Evolutionary conservation across 129 eudicot species (phyloP).

Genomic region (Lactuca sativa): DNA sequence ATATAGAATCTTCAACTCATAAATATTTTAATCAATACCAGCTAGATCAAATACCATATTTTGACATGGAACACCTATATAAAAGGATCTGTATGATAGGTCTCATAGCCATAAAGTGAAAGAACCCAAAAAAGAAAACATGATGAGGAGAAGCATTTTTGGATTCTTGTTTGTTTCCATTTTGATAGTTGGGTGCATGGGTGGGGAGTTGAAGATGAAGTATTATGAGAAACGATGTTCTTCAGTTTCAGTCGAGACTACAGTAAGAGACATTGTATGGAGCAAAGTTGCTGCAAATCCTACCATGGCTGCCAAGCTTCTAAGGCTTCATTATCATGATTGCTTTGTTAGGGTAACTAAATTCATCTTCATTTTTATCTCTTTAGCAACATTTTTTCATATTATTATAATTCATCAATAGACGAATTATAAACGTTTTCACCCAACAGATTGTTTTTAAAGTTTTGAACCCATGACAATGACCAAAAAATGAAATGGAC

Average conservation of each 20-base stretch:
- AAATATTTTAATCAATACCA: neutral
- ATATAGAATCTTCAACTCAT: neutral
- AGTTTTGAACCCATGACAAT: no score
- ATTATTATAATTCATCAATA: no score
- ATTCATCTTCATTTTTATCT: neutral
- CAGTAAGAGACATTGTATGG: slow-evolving; percentile 43
- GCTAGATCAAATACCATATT: neutral
- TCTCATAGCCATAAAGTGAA: slow-evolving; percentile 5
- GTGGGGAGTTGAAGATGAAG: slow-evolving; percentile 31
- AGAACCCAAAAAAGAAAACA: slow-evolving; percentile 15
- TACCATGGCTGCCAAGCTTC: slow-evolving; percentile 44
- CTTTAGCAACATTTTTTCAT: neutral
- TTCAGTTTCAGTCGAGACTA: slow-evolving; percentile 29
- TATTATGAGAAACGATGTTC: slow-evolving; percentile 36
- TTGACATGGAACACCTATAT: slow-evolving; percentile 9
- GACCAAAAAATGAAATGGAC: no score
- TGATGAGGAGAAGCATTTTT: slow-evolving; percentile 15
- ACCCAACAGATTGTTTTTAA: no score
- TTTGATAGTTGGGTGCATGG: slow-evolving; percentile 25
- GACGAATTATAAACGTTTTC: no score
- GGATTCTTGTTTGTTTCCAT: slow-evolving; percentile 17
- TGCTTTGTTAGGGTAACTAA: slow-evolving; percentile 55
- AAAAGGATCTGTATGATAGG: neutral
- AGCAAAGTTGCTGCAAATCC: slow-evolving; percentile 32
- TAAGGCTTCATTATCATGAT: slow-evolving; percentile 57